A percentile compares a stretch with the other conserved stretches of the same genome.
These are phyloP conservation scores for Grammothele lineata DNA, from an alignment of 768 basidiomycete genomes.

Conservation along the genomic window DNA sequence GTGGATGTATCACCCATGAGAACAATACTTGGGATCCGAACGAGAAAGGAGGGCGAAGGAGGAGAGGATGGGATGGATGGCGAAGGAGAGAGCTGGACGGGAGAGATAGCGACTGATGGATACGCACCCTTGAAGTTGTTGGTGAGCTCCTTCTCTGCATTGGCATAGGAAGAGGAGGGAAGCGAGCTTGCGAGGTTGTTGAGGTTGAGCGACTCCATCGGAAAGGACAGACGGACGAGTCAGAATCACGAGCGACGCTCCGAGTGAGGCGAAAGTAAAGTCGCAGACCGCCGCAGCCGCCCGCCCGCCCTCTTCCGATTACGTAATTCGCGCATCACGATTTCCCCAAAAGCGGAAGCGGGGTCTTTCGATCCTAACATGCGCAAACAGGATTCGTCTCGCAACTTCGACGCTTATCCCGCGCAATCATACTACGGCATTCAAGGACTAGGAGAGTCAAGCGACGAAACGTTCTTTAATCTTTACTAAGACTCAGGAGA, in stretches of 20 bases:
- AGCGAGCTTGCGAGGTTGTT: constrained; percentile 76
- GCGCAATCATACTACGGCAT: no score
- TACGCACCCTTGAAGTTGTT: constrained; percentile 75
- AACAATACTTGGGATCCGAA: no score
- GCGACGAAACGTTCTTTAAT: no score
- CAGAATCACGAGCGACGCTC: no score
- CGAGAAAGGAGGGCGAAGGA: neutral
- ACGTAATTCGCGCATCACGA: constrained; percentile 6
- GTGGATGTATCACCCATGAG: no score
- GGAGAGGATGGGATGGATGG: constrained; percentile 11
- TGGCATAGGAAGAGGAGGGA: constrained; percentile 62
- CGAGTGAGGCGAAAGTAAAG: neutral
- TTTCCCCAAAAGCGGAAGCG: neutral
- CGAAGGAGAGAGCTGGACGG: constrained; percentile 8
- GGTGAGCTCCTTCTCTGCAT: constrained; percentile 75
- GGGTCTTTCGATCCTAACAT: constrained; percentile 13
- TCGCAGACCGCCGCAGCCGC: neutral
- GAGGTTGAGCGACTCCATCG: constrained; percentile 51
- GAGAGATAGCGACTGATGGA: neutral
- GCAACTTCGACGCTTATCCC: no score
- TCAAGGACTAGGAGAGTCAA: no score
- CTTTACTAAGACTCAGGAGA: no score
- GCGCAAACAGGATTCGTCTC: constrained; percentile 3
- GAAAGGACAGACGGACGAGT: neutral
- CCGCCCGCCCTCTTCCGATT: neutral